Evolutionary conservation across 208 protist genomes (phyloP).

Genomic region (Trypanosoma platydactyli): DNA sequence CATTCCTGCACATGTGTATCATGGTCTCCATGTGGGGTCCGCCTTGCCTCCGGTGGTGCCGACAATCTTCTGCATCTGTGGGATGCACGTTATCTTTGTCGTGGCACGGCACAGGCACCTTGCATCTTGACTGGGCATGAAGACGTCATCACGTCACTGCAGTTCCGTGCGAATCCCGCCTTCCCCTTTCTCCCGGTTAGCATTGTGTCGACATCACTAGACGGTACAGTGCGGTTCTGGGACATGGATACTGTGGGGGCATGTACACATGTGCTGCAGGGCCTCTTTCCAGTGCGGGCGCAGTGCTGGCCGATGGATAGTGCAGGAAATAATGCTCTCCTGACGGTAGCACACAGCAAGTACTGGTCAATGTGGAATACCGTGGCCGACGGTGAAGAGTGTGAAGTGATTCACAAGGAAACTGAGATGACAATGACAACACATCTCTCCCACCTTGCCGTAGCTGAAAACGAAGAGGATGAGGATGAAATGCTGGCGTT

Average conservation of each 20-base stretch:
- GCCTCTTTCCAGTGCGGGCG: slow-evolving; percentile 49
- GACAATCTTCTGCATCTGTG: slow-evolving; percentile 78
- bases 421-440: slow-evolving; percentile 19
- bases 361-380: slow-evolving; percentile 75
- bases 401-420: slow-evolving; percentile 29
- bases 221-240: slow-evolving; percentile 74
- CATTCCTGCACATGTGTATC: slow-evolving; percentile 54
- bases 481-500: slow-evolving; percentile 42
- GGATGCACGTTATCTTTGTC: slow-evolving; percentile 66
- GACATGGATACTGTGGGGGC: slow-evolving; percentile 59
- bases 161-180: slow-evolving; percentile 49
- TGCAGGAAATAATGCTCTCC: slow-evolving; percentile 32
- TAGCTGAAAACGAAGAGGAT: slow-evolving; percentile 33
- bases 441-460: not conserved
- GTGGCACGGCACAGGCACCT: slow-evolving; percentile 30
- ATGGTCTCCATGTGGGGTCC: slow-evolving; percentile 82
- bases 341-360: slow-evolving; percentile 44
- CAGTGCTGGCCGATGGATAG: slow-evolving; percentile 51
- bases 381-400: slow-evolving; percentile 19
- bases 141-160: slow-evolving; percentile 80
- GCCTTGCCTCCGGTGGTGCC: slow-evolving; percentile 67
- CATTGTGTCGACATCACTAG: slow-evolving; percentile 76
- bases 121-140: slow-evolving; percentile 72
- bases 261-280: slow-evolving; percentile 48
- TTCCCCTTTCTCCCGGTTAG: slow-evolving; percentile 48